These are phyloP conservation scores for Penicillium sp. DNA, from an alignment of 2,329 filamentous ascomycete genomes.

Conservation along the genomic window DNA sequence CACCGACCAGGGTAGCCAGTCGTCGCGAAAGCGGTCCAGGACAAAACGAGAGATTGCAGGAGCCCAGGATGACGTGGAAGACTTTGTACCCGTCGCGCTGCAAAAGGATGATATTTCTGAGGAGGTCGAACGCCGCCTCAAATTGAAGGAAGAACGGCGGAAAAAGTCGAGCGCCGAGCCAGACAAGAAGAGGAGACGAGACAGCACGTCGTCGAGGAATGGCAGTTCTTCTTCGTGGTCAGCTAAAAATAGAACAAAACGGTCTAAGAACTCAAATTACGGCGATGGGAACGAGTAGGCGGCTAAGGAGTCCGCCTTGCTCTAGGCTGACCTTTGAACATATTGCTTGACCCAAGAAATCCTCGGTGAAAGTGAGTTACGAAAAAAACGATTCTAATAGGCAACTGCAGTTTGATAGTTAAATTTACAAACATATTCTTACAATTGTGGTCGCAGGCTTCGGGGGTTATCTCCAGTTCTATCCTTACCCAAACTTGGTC, in stretches of 20 bases:
- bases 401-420: not conserved
- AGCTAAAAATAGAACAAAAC: not conserved
- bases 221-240: not conserved
- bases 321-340: not conserved
- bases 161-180: conserved; percentile 27
- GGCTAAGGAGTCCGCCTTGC: not conserved
- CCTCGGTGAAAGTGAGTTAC: not conserved
- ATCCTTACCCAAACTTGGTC: not conserved
- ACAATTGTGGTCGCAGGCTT: not conserved
- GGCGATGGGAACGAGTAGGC: not conserved
- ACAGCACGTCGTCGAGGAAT: conserved; percentile 22
- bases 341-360: too few species aligned
- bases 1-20: not conserved
- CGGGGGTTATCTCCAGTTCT: not conserved
- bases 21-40: conserved; percentile 22
- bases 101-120: conserved; percentile 44
- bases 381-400: not conserved
- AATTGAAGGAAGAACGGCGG: conserved; percentile 39
- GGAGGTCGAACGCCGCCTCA: conserved; percentile 43
- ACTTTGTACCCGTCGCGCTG: conserved; percentile 22
- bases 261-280: not conserved
- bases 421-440: not conserved
- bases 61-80: conserved; percentile 22
- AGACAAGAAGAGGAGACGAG: conserved; percentile 41
- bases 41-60: conserved; percentile 19